Evolutionary conservation across 2,329 filamentous ascomycete genomes (phyloP).

Genomic region (Pezicula carpinea): DNA sequence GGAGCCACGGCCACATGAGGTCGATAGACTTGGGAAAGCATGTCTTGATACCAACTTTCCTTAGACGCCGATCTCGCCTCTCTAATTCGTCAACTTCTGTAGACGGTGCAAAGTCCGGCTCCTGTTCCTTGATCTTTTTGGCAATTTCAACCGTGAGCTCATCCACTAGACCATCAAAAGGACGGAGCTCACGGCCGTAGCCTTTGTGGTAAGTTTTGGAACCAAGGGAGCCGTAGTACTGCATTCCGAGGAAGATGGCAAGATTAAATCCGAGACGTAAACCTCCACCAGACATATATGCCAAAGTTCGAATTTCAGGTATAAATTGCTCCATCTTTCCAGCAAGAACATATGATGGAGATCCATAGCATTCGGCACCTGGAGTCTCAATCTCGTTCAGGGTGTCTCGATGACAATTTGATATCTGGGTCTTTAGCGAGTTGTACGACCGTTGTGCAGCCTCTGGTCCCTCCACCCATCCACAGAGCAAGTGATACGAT

Average conservation of each 20-base stretch:
- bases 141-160: conserved; percentile 1
- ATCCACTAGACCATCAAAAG: background rate
- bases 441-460: background rate
- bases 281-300: background rate
- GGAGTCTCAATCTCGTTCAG: background rate
- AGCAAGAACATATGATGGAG: background rate
- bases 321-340: conserved; percentile 1
- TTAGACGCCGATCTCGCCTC: background rate
- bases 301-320: background rate
- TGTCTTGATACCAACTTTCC: conserved; percentile 1
- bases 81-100: conserved; percentile 1
- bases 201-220: conserved; percentile 1
- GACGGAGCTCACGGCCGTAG: background rate
- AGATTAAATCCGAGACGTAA: conserved; percentile 1
- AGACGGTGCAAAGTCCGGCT: background rate
- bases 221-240: background rate
- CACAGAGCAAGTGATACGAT: background rate
- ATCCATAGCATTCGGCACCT: background rate
- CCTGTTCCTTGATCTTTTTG: background rate
- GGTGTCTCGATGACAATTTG: background rate
- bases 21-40: background rate
- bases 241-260: background rate
- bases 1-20: conserved; percentile 1
- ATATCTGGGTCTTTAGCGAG: background rate
- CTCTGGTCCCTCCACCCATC: background rate